A percentile compares a stretch with the other conserved stretches of the same genome.
phyloP scores from a whole-genome alignment of 2,329 filamentous ascomycete genomes.

The Elsinoe necatrix region DNA sequence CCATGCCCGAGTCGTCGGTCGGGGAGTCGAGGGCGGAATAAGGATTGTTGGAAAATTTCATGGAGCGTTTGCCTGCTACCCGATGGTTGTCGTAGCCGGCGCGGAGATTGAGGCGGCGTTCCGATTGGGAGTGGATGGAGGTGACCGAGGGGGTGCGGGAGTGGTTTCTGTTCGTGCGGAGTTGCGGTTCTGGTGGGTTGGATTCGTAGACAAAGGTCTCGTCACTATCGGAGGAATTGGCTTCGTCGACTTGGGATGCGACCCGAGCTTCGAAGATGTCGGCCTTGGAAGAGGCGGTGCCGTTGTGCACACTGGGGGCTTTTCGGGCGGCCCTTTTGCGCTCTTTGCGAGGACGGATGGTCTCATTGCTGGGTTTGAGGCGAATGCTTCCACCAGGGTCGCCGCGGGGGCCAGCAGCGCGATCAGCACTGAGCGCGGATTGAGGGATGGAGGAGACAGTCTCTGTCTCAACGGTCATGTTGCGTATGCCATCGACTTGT shows the following conservation, averaged over 20 bases:
- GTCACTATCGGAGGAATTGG: conserved; percentile 92
- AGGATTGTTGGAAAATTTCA: conserved; percentile 85
- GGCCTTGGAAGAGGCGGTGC: conserved; percentile 83
- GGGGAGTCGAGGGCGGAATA: conserved; percentile 53
- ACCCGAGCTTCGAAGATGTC: conserved; percentile 98
- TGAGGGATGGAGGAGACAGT: conserved; percentile 88
- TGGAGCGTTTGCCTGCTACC: conserved; percentile 73
- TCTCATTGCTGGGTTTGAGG: conserved; percentile 86
- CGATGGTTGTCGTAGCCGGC: conserved; percentile 53
- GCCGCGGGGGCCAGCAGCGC: conserved; percentile 49
- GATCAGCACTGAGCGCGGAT: conserved; percentile 59
- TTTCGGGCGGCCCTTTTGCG: conserved; percentile 75
- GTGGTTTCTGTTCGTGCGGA: conserved; percentile 68
- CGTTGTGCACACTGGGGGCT: conserved; percentile 59
- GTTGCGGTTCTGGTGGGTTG: conserved; percentile 61
- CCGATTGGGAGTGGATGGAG: conserved; percentile 62
- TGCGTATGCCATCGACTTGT: conserved; percentile 64
- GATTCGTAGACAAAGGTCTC: conserved; percentile 99
- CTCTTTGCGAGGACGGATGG: conserved; percentile 87
- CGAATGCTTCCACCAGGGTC: conserved; percentile 65
- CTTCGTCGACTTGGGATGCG: conserved; percentile 89
- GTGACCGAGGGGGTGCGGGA: conserved; percentile 92
- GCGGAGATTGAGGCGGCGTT: conserved; percentile 47
- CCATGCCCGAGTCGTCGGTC: conserved; percentile 29
- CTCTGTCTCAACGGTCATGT: conserved; percentile 97